Conservation (phyloP, 2,329 filamentous ascomycete species). For the Talaromyces marneffei region DNA sequence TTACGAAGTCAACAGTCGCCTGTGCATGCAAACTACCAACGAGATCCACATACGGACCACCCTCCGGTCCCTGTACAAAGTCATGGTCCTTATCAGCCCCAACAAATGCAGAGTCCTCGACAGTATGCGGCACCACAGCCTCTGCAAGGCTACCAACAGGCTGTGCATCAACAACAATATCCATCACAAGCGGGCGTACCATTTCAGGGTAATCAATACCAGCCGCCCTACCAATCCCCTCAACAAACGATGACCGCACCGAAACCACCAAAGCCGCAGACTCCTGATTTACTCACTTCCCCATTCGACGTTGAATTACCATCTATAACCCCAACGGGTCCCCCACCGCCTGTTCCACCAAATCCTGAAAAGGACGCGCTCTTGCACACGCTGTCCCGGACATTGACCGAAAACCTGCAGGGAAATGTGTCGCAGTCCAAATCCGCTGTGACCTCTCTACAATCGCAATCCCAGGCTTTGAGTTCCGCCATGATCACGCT, state of each 20-base stretch:
- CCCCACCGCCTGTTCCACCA: constrained; percentile 81
- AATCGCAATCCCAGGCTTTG: constrained; percentile 74
- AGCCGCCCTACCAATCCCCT: not conserved
- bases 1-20: constrained; percentile 5
- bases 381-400: constrained; percentile 66
- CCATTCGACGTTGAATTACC: constrained; percentile 57
- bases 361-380: constrained; percentile 94
- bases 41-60: not conserved
- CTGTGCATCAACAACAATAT: constrained; percentile 21
- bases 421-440: constrained; percentile 66
- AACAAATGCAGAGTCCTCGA: constrained; percentile 4
- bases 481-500: constrained; percentile 62
- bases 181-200: not conserved
- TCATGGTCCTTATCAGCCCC: constrained; percentile 6
- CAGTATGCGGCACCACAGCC: constrained; percentile 2
- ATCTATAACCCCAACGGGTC: constrained; percentile 36
- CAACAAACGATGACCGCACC: constrained; percentile 10
- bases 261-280: constrained; percentile 23
- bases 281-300: constrained; percentile 57
- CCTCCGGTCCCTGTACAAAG: not conserved
- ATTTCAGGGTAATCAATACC: constrained; percentile 2
- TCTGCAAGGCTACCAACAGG: not conserved
- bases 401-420: constrained; percentile 63
- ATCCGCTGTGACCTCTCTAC: constrained; percentile 66
- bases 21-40: not conserved